Conservation (phyloP, 768 basidiomycete genomes). For the Phaeotremella skinneri region DNA sequence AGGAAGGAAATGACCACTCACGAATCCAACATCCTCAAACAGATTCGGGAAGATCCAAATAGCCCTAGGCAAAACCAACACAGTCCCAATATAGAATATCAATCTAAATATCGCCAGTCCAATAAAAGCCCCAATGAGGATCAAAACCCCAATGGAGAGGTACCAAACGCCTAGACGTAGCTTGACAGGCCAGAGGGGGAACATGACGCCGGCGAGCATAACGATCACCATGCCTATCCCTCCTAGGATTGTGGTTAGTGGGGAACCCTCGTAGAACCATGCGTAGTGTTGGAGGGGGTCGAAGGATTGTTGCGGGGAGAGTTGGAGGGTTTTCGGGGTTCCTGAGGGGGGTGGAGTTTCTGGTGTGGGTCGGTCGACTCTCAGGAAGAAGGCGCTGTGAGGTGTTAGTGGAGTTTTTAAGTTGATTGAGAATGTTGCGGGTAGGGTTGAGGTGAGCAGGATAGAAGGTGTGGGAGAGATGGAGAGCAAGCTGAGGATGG, state of each 20-base stretch:
- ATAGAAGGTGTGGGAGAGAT: background rate
- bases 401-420: background rate
- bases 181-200: slow-evolving; percentile 93
- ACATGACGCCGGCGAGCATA: slow-evolving; percentile 97
- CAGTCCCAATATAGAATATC: slow-evolving; percentile 90
- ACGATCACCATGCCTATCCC: slow-evolving; percentile 86
- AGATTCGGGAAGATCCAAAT: slow-evolving; percentile 99
- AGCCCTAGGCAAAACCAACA: slow-evolving; percentile 78
- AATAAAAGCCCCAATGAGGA: slow-evolving; percentile 85
- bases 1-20: slow-evolving; percentile 56
- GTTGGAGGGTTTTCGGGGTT: slow-evolving; percentile 68
- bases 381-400: slow-evolving; percentile 77
- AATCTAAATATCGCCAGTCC: slow-evolving; percentile 83
- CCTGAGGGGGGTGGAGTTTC: slow-evolving; percentile 53
- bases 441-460: background rate
- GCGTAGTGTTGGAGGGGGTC: slow-evolving; percentile 80
- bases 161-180: slow-evolving; percentile 96
- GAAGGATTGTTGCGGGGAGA: slow-evolving; percentile 73
- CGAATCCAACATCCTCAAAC: slow-evolving; percentile 97
- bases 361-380: slow-evolving; percentile 68
- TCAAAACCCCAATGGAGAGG: slow-evolving; percentile 80
- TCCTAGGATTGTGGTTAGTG: slow-evolving; percentile 87
- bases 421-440: background rate
- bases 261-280: slow-evolving; percentile 95
- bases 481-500: too few relatives aligned